Base-by-base conservation (phyloP, 495 filamentous ascomycete genomes). In the Aspergillus sparsus region DNA sequence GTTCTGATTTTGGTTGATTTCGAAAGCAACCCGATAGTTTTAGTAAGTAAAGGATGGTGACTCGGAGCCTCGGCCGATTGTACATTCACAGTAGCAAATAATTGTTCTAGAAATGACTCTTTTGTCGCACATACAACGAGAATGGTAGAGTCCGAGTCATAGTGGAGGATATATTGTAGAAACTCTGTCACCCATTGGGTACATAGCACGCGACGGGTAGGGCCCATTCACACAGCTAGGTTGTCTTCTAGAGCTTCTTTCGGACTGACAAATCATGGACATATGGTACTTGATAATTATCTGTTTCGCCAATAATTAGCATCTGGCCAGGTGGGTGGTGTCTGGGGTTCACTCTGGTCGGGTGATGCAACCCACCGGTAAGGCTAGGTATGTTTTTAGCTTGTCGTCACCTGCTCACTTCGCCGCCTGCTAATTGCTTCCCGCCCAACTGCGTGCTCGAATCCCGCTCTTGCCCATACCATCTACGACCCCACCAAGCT, bases 71-170 rank as follows among this genome's bases (percentile, higher is more conserved):
- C 58, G 15, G 52, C 39, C 61, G 52, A 41, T 44, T 73, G 61
- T 21, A 55, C 31, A 7, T 67, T 64, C 42, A 74, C 62, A 44
- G 68, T 62, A 12, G 70, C 68, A 31, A 72, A 53, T 33, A 87
- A 55, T 57, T 79, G 71, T 11, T 77, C 64, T 16, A 94, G 72
- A 59, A 96, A 95, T 13, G 76, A 78, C 5, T 82, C 71, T 46
- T 83, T 83, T 13, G 83, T 80, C 6, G 83, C 83, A 70, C 92
- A 94, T 68, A 95, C 77, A 52, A 96, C 71, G 12, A 96, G 70
- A 0, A 83, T 85, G 1, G 83, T 87, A 3, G 83, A 77, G 61
- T 73, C 67, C 39, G 66, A 51, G 65, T 86, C 80, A 32, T 77
- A 69, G 36, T 83, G 63, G 36, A 96, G 73, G 32, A 93, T 69